Conservation (phyloP, 1,284 basidiomycete species). For the Ustilago cynodontis region DNA sequence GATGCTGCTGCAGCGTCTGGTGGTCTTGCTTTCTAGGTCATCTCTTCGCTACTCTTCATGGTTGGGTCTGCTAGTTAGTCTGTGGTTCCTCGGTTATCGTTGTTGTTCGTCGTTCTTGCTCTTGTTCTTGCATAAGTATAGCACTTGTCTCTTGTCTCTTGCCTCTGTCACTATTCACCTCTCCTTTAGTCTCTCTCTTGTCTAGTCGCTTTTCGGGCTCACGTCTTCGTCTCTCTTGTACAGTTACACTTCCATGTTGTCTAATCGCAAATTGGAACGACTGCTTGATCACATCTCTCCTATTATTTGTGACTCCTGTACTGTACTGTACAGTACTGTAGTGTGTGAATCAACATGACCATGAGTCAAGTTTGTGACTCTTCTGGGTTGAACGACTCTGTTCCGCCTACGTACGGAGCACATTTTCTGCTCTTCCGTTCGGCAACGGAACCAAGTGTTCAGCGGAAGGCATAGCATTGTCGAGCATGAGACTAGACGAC, state of each 20-base stretch:
- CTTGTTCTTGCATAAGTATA: conserved; percentile 14
- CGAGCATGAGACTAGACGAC: no score
- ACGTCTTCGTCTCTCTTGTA: background rate
- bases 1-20: conserved; percentile 21
- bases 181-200: conserved; percentile 3
- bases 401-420: no score
- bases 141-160: conserved; percentile 8
- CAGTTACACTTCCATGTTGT: conserved; percentile 2
- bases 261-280: background rate
- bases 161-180: conserved; percentile 16
- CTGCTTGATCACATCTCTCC: background rate
- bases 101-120: background rate
- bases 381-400: no score
- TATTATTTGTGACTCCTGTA: background rate
- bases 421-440: no score
- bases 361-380: background rate
- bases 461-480: no score
- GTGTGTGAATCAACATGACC: no score
- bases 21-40: conserved; percentile 23
- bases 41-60: background rate
- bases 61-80: background rate
- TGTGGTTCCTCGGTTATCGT: background rate
- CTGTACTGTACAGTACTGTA: no score
- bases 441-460: no score
- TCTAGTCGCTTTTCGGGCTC: conserved; percentile 8